These are phyloP conservation scores for fission yeast (Schizosaccharomyces pombe) DNA, from an alignment of 805 yeast genomes.

Conservation along the genomic window DNA sequence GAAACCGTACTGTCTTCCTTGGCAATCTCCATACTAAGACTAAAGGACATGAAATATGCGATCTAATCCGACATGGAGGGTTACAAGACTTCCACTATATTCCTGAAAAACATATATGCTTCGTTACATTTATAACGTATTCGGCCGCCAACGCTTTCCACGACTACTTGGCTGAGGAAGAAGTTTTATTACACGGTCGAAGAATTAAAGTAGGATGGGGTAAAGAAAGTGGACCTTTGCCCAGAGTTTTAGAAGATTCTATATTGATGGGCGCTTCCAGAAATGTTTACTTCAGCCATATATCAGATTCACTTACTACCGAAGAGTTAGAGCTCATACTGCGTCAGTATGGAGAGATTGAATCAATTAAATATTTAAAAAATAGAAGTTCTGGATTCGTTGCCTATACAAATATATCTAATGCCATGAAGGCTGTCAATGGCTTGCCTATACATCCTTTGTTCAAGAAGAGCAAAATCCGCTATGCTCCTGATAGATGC, in stretches of 20 bases:
- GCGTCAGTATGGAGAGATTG: conserved; percentile 58
- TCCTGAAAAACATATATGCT: conserved; percentile 73
- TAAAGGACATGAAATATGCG: conserved; percentile 79
- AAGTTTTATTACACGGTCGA: conserved; percentile 62
- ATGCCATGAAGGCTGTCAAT: conserved; percentile 79
- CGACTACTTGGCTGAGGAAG: conserved; percentile 80
- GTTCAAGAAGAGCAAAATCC: background rate
- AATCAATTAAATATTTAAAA: conserved; percentile 68
- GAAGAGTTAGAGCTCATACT: conserved; percentile 37
- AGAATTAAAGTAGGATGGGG: conserved; percentile 95
- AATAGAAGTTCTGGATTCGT: conserved; percentile 77
- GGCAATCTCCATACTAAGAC: conserved; percentile 79
- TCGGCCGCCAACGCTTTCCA: conserved; percentile 93
- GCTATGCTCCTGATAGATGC: background rate
- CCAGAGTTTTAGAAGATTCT: conserved; percentile 66
- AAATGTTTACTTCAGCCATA: conserved; percentile 71
- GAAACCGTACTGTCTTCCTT: conserved; percentile 78
- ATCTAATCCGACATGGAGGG: conserved; percentile 85
- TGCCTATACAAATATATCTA: conserved; percentile 72
- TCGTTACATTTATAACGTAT: conserved; percentile 86
- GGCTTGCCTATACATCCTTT: conserved; percentile 18
- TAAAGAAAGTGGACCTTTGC: conserved; percentile 77
- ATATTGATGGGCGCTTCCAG: conserved; percentile 86
- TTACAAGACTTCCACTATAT: conserved; percentile 63
- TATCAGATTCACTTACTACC: conserved; percentile 24